Evolutionary conservation across 768 basidiomycete species (phyloP).

Genomic region (Tricholoma saponaceum): DNA sequence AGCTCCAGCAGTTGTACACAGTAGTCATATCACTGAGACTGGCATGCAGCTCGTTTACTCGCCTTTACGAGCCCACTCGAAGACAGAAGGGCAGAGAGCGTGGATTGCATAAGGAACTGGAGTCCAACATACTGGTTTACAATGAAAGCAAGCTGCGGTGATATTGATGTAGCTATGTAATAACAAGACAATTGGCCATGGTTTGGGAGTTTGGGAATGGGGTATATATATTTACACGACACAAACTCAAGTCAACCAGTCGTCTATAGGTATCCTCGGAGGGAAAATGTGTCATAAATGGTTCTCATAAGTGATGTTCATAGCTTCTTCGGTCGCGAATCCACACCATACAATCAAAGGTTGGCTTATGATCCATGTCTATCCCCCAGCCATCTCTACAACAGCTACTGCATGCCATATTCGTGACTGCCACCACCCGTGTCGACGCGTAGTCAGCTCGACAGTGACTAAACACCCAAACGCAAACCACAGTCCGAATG

Average conservation of each 20-base stretch:
- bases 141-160: not conserved
- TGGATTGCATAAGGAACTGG: too few species aligned
- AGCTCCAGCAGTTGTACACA: too few species aligned
- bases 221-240: not conserved
- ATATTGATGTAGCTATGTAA: not conserved
- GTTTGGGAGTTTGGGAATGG: not conserved
- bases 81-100: too few species aligned
- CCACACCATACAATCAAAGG: too few species aligned
- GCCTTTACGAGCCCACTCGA: too few species aligned
- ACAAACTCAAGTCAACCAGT: too few species aligned
- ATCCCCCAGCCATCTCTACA: not conserved
- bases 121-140: not conserved
- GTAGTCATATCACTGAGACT: too few species aligned
- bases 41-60: too few species aligned
- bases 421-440: not conserved
- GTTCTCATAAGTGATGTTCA: not conserved
- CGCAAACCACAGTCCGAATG: slow-evolving; percentile 23
- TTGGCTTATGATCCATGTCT: not conserved
- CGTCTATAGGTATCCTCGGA: too few species aligned
- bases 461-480: slow-evolving; percentile 23
- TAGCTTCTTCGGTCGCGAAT: not conserved
- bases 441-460: not conserved
- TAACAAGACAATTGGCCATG: not conserved
- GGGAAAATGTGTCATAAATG: too few species aligned
- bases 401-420: not conserved